These are phyloP conservation scores for Cadophora sp. DNA, from an alignment of 2,329 filamentous ascomycete genomes.

Conservation along the genomic window DNA sequence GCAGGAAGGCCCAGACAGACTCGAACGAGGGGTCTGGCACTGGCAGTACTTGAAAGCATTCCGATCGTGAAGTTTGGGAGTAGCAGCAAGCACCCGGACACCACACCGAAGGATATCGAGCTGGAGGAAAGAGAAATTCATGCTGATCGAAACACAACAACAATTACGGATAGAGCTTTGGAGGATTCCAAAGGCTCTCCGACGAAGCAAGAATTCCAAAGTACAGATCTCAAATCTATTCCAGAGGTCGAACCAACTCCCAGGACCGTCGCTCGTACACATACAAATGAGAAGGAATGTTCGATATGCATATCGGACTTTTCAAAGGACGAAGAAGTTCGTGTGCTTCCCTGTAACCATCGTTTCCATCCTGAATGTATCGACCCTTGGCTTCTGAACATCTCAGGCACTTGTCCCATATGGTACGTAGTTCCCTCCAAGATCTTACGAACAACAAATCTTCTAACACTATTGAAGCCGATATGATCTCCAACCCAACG, in stretches of 20 bases:
- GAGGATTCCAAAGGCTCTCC: neutral
- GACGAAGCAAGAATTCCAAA: neutral
- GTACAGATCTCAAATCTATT: neutral
- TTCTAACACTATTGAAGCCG: neutral
- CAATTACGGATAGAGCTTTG: neutral
- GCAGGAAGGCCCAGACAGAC: constrained; percentile 1
- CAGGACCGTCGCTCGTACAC: neutral
- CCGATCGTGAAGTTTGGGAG: constrained; percentile 13
- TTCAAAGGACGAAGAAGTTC: neutral
- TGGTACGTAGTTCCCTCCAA: neutral
- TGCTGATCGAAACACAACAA: neutral
- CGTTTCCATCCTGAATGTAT: constrained; percentile 10
- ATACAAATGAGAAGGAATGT: constrained; percentile 5
- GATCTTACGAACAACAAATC: neutral
- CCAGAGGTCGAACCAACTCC: neutral
- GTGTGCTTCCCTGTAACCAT: constrained; percentile 9
- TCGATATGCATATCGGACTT: constrained; percentile 15
- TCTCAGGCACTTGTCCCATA: constrained; percentile 15
- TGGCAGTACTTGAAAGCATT: constrained; percentile 8
- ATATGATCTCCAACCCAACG: neutral
- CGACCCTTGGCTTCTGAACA: constrained; percentile 12
- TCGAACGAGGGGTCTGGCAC: constrained; percentile 2
- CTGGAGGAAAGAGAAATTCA: neutral
- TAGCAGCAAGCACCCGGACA: neutral
- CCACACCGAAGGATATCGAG: neutral